Conservation (phyloP, 31 red algal genomes). For the Odonthalia washingtoniensis region DNA sequence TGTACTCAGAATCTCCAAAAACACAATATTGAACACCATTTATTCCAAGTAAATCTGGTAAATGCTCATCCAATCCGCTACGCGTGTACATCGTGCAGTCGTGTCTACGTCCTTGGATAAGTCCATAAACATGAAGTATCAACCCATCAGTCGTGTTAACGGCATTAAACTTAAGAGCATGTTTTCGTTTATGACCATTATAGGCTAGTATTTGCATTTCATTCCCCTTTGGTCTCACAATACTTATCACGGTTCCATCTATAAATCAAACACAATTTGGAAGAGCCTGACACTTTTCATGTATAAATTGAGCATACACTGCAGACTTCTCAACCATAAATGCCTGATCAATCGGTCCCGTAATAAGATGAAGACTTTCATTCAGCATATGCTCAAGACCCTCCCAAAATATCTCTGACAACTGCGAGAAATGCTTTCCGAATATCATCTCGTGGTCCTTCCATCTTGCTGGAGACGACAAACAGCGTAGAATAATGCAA, state of each 20-base stretch:
- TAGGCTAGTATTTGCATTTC: neutral
- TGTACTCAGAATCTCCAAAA: neutral
- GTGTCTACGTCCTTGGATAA: conserved; percentile 34
- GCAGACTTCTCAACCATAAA: too few relatives aligned
- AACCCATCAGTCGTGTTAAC: conserved; percentile 28
- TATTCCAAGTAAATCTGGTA: neutral
- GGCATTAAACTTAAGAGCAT: too few relatives aligned
- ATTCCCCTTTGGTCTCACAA: neutral
- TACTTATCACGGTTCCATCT: too few relatives aligned
- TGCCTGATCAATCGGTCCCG: neutral
- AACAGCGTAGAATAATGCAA: too few relatives aligned
- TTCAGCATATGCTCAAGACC: too few relatives aligned
- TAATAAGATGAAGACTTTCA: too few relatives aligned
- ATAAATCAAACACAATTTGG: conserved; percentile 7
- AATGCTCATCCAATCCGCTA: conserved; percentile 17
- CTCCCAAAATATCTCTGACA: too few relatives aligned
- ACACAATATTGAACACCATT: neutral
- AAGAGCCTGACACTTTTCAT: neutral
- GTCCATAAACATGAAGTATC: conserved; percentile 33
- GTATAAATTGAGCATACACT: neutral
- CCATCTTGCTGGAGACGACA: too few relatives aligned
- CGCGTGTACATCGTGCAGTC: conserved; percentile 32
- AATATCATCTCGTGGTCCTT: too few relatives aligned
- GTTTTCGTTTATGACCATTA: conserved; percentile 23
- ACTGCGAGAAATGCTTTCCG: too few relatives aligned